Evolutionary conservation across 306 rosid genomes (phyloP).

Genomic region (Lotus japonicus): DNA sequence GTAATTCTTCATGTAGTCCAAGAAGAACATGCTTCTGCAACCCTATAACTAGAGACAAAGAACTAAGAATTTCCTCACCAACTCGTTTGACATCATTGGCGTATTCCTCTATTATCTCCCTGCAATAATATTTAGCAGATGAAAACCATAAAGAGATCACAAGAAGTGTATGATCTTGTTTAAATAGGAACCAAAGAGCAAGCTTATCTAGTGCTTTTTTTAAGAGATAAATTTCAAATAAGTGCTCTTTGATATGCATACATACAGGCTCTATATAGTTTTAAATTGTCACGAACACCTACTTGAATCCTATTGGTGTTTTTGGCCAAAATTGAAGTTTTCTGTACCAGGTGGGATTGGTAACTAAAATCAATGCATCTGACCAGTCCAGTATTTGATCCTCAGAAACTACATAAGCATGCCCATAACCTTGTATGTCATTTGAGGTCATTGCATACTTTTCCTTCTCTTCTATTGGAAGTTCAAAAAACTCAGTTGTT

Average conservation of each 20-base stretch:
- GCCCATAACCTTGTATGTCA: constrained; percentile 35
- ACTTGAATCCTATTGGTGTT: constrained; percentile 27
- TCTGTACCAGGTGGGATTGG: constrained; percentile 13
- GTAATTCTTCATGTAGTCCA: constrained; percentile 23
- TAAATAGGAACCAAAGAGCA: too few relatives aligned
- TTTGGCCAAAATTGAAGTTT: constrained; percentile 34
- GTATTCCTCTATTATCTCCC: constrained; percentile 34
- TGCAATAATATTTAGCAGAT: not conserved
- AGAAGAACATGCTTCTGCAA: constrained; percentile 31
- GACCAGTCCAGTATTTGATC: constrained; percentile 41
- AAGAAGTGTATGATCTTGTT: too few relatives aligned
- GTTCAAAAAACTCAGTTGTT: constrained; percentile 30
- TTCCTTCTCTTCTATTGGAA: constrained; percentile 42
- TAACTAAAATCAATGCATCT: constrained; percentile 10
- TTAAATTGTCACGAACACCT: not conserved
- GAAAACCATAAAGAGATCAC: not conserved
- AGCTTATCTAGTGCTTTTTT: too few relatives aligned
- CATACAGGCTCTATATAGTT: too few relatives aligned
- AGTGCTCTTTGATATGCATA: too few relatives aligned
- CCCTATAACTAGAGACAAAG: constrained; percentile 29
- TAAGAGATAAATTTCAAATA: too few relatives aligned
- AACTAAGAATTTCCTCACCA: constrained; percentile 23
- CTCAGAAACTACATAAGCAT: constrained; percentile 24
- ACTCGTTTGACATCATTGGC: constrained; percentile 28
- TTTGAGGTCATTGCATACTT: constrained; percentile 19